Evolutionary conservation across 805 yeast species (phyloP), one percentile per base, ranked within the genome.

Genomic region (Nakazawaea ernobii): DNA sequence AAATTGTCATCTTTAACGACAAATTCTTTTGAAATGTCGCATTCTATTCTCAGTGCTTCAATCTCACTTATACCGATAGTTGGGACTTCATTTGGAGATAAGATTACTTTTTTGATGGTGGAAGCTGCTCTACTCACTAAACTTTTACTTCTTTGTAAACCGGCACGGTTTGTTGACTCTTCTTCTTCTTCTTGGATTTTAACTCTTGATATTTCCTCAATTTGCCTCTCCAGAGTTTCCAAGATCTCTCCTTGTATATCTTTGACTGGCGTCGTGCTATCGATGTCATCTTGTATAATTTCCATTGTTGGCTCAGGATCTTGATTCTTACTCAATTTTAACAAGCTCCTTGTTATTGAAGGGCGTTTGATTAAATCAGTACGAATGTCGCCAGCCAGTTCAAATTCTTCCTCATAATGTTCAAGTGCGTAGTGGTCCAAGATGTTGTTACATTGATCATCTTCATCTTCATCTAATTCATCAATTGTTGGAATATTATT

Each of bases 21-120:
- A 20, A 20, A 20, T 3, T 10, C 15, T 14, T 33, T 20, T 2
- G 35, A 29, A 14, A 42, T 40, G 29, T 40, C 45, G 4, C 8
- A 8, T 28, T 13, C 45, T 20, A 46, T 41, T 10, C 17, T 13
- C 10, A 28, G 32, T 15, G 43, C 44, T 35, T 46, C 49, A 3
- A 26, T 11, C 24, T 46, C 49, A 35, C 42, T 14, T 11, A 46
- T 35, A 2, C 49, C 49, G 4, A 8, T 30, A 11, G 49, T 46
- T 13, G 28, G 32, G n/a, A 35, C 37, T 35, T 40, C 45, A 28
- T 17, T 17, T 26, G 41, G 27, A 2, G 41, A 38, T 6, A 32
- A 8, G n/a, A n/a, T n/a, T 6, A 27, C 14, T 7, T 42, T 35
- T 27, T 14, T 42, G 10, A 42, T 10, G 9, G 13, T 35, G 7